phyloP scores from a whole-genome alignment of 805 yeast species.

The Candida vaughaniae region DNA sequence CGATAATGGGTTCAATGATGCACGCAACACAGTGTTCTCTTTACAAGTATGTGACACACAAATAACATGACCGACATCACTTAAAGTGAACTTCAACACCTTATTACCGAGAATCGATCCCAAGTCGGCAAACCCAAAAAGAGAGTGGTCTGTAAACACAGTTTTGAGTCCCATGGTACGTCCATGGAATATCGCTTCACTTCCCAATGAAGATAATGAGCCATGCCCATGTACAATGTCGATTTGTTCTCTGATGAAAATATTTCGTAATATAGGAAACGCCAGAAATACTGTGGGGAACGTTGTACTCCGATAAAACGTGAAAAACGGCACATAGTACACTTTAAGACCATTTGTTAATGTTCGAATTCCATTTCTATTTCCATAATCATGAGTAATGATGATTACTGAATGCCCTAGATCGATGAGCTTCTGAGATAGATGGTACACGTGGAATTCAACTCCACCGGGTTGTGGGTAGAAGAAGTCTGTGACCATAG shows the following conservation, averaged over 20 bases:
- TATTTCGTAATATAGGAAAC: conserved; percentile 82
- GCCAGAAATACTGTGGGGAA: conserved; percentile 88
- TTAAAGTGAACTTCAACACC: conserved; percentile 73
- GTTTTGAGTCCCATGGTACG: conserved; percentile 90
- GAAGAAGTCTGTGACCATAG: conserved; percentile 94
- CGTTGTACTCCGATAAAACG: conserved; percentile 78
- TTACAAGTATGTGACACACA: conserved; percentile 96
- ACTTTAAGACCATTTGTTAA: conserved; percentile 90
- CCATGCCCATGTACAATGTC: conserved; percentile 96
- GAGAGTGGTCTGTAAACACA: conserved; percentile 92
- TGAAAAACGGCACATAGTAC: conserved; percentile 81
- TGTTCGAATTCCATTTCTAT: conserved; percentile 77
- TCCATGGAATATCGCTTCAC: conserved; percentile 89
- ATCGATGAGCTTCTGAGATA: conserved; percentile 76
- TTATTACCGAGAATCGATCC: conserved; percentile 86
- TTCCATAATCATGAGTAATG: conserved; percentile 85
- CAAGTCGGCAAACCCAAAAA: conserved; percentile 89
- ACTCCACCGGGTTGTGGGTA: conserved; percentile 99
- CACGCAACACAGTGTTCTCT: conserved; percentile 90
- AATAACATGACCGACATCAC: conserved; percentile 89
- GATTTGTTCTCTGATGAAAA: conserved; percentile 79
- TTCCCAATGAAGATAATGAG: conserved; percentile 79
- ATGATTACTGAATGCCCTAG: conserved; percentile 84
- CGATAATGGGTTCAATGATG: conserved; percentile 69
- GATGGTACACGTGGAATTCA: conserved; percentile 89